Percentiles rank a stretch among this genome's conserved stretches.
Conservation (phyloP, 2,329 filamentous ascomycete genomes). For the Grosmannia serpens region DNA sequence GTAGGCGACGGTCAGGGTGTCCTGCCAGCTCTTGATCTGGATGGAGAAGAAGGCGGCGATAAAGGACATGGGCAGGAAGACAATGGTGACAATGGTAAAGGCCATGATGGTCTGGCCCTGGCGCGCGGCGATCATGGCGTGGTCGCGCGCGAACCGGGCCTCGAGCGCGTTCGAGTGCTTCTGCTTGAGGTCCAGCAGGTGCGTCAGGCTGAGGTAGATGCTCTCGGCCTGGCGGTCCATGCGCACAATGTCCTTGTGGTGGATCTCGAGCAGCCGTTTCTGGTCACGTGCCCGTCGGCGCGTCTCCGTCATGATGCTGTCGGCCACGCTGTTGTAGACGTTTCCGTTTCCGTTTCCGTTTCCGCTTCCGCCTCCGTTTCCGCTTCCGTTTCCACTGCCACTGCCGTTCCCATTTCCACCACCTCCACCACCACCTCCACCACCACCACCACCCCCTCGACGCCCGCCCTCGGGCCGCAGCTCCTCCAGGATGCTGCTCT, state of each 20-base stretch:
- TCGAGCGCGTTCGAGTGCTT: conserved; percentile 59
- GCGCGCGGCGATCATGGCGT: conserved; percentile 47
- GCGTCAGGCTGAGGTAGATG: conserved; percentile 48
- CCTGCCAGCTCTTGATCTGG: conserved; percentile 33
- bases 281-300: conserved; percentile 45
- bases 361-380: too few relatives aligned
- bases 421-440: too few relatives aligned
- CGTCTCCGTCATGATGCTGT: conserved; percentile 24
- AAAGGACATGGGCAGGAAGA: conserved; percentile 32
- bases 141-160: conserved; percentile 48
- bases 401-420: too few relatives aligned
- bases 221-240: conserved; percentile 53
- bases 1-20: conserved; percentile 16
- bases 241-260: conserved; percentile 47
- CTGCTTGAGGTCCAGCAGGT: conserved; percentile 56
- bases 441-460: too few relatives aligned
- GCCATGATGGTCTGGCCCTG: conserved; percentile 32
- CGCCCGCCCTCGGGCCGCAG: conserved; percentile 8
- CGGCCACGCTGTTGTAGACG: neutral
- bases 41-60: conserved; percentile 32
- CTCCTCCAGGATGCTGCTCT: conserved; percentile 26
- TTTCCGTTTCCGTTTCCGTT: neutral
- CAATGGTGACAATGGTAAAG: conserved; percentile 33
- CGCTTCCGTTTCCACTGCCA: too few relatives aligned
- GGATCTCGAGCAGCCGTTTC: conserved; percentile 43